Conservation (phyloP, 306 rosid genomes). For the Aeschynomene evenia region DNA sequence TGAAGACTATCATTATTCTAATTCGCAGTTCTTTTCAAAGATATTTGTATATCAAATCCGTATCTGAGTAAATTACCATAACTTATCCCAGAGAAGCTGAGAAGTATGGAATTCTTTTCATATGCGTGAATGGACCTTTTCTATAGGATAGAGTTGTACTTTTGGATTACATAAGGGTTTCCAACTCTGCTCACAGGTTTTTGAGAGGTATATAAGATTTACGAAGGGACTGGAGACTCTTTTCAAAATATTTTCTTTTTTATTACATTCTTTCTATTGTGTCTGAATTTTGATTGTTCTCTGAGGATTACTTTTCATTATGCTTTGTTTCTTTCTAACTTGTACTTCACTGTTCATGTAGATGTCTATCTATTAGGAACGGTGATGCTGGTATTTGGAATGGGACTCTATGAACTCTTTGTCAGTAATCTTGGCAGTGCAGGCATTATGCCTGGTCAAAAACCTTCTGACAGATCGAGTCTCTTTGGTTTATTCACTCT, state of each 20-base stretch:
- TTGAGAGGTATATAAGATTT: not conserved
- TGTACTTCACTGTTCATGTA: constrained; percentile 35
- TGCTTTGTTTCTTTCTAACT: constrained; percentile 29
- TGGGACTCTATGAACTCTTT: constrained; percentile 95
- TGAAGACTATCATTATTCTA: not conserved
- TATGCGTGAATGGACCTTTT: not conserved
- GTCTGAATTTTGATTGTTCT: not conserved
- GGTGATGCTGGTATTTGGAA: constrained; percentile 95
- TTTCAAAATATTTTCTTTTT: not conserved
- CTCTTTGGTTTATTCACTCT: constrained; percentile 78
- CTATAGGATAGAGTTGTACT: not conserved
- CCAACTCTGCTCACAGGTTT: not conserved
- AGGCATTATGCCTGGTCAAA: constrained; percentile 43
- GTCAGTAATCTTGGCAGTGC: constrained; percentile 71
- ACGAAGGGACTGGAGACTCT: not conserved
- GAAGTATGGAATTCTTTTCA: not conserved
- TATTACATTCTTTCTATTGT: not conserved
- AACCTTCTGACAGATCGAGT: constrained; percentile 53
- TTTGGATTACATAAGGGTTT: not conserved
- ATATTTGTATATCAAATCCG: not conserved
- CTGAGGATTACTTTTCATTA: constrained; percentile 1
- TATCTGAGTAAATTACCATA: not conserved
- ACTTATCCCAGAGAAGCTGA: not conserved
- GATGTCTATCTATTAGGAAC: constrained; percentile 97
- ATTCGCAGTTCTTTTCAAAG: not conserved